phyloP scores from a whole-genome alignment of 2,329 filamentous ascomycete genomes.

The Passalora sequoiae region DNA sequence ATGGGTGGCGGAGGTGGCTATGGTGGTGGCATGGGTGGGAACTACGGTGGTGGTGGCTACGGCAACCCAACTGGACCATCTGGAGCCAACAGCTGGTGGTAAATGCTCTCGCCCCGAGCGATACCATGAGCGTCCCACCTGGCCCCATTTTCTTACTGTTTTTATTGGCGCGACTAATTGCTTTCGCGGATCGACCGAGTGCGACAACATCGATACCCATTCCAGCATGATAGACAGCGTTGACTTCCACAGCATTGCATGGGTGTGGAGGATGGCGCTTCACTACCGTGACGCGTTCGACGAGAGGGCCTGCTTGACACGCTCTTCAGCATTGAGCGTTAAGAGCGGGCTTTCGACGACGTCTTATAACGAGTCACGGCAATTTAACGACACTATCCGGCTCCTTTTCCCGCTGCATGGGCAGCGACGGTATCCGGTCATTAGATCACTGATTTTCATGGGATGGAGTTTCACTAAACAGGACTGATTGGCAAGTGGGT shows the following conservation, averaged over 20 bases:
- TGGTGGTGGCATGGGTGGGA: slow-evolving; percentile 8
- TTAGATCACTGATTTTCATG: slow-evolving; percentile 20
- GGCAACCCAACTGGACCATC: slow-evolving; percentile 23
- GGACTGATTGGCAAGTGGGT: slow-evolving; percentile 9
- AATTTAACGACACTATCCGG: slow-evolving; percentile 18
- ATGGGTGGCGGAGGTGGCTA: slow-evolving; percentile 26
- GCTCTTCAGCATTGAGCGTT: slow-evolving; percentile 24
- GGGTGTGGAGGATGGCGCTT: slow-evolving; percentile 23
- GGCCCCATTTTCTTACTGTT: slow-evolving; percentile 11
- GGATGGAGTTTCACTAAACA: slow-evolving; percentile 21
- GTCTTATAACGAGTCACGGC: slow-evolving; percentile 19
- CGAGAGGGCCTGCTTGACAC: slow-evolving; percentile 12
- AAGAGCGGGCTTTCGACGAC: slow-evolving; percentile 15
- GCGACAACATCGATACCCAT: slow-evolving; percentile 25
- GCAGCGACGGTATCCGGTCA: slow-evolving; percentile 18
- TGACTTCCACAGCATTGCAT: slow-evolving; percentile 25
- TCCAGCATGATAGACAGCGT: slow-evolving; percentile 27
- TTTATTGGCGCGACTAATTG: slow-evolving; percentile 17
- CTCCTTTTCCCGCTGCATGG: slow-evolving; percentile 16
- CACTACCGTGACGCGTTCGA: slow-evolving; percentile 21
- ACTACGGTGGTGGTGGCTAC: slow-evolving; percentile 13
- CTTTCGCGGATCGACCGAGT: slow-evolving; percentile 24
- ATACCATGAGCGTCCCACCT: slow-evolving; percentile 4
- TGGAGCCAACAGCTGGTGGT: slow-evolving; percentile 26
- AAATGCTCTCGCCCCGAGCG: slow-evolving; percentile 10